A percentile compares a stretch with the other conserved stretches of the same genome.
Evolutionary conservation across 768 basidiomycete species (phyloP).

Genomic region (Guyanaporus albipodus): DNA sequence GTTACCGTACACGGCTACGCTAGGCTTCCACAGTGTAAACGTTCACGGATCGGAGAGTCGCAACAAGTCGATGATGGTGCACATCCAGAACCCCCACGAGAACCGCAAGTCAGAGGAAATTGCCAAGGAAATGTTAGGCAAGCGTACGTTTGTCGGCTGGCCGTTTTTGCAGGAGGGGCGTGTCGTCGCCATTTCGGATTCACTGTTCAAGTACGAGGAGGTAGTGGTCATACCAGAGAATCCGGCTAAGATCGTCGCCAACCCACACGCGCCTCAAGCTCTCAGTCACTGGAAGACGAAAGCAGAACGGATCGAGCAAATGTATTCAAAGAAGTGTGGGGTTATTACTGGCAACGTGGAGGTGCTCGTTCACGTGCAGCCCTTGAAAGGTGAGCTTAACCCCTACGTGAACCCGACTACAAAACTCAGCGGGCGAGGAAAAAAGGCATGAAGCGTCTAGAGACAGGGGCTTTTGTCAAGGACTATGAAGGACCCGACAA

Average conservation of each 20-base stretch:
- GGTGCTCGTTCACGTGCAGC: slow-evolving; percentile 81
- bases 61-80: slow-evolving; percentile 92
- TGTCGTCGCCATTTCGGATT: slow-evolving; percentile 84
- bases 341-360: slow-evolving; percentile 81
- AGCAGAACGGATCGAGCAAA: slow-evolving; percentile 75
- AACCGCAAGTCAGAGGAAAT: slow-evolving; percentile 64
- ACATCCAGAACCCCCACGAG: slow-evolving; percentile 75
- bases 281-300: slow-evolving; percentile 75
- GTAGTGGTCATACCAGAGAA: slow-evolving; percentile 48
- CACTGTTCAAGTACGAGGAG: slow-evolving; percentile 82
- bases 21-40: slow-evolving; percentile 88
- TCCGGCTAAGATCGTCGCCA: slow-evolving; percentile 56
- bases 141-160: slow-evolving; percentile 81
- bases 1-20: slow-evolving; percentile 66
- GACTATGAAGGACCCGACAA: slow-evolving; percentile 85
- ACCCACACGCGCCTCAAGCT: slow-evolving; percentile 68
- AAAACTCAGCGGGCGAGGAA: background rate
- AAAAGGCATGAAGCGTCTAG: slow-evolving; percentile 82
- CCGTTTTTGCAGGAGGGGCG: slow-evolving; percentile 92
- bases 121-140: slow-evolving; percentile 70
- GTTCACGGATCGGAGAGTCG: slow-evolving; percentile 87
- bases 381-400: slow-evolving; percentile 75
- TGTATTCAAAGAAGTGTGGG: slow-evolving; percentile 86
- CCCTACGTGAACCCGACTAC: background rate
- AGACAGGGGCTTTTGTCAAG: slow-evolving; percentile 89